phyloP scores from a whole-genome alignment of 495 filamentous ascomycete genomes.

The Talaromyces stipitatus region DNA sequence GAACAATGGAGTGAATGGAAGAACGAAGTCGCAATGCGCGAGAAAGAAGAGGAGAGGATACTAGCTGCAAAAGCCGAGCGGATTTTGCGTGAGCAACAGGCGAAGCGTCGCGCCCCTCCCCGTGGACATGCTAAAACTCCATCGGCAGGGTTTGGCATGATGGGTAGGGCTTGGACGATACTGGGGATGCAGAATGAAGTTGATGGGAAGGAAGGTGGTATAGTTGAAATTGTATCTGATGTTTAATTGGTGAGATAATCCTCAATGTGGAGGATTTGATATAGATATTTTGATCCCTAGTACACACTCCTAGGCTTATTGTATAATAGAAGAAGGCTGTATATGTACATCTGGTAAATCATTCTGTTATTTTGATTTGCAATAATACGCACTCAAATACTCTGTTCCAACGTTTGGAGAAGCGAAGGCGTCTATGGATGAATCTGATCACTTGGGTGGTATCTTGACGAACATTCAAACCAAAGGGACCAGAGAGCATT shows the following conservation, averaged over 20 bases:
- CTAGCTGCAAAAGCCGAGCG: conserved; percentile 29
- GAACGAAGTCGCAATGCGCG: conserved; percentile 42
- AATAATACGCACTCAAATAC: background rate
- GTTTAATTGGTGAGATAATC: background rate
- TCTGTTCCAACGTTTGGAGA: background rate
- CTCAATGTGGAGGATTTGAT: background rate
- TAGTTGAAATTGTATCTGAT: conserved; percentile 6
- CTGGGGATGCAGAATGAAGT: conserved; percentile 30
- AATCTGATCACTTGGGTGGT: background rate
- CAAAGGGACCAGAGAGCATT: background rate
- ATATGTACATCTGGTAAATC: background rate
- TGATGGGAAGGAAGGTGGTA: conserved; percentile 17
- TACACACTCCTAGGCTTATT: background rate
- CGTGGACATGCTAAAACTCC: conserved; percentile 21
- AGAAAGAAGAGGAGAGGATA: conserved; percentile 36
- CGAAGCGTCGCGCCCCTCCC: conserved; percentile 18
- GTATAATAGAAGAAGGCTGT: background rate
- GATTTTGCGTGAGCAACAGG: conserved; percentile 17
- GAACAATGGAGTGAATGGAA: conserved; percentile 55
- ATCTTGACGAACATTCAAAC: background rate
- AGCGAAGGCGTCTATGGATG: background rate
- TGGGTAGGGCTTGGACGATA: conserved; percentile 39
- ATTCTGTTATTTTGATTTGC: background rate
- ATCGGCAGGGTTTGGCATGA: conserved; percentile 23
- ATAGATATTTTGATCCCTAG: background rate